Evolutionary conservation across 352 stramenopile genomes (phyloP), one percentile per base, ranked within the genome.

Genomic region (Pythium scleroteichum): DNA sequence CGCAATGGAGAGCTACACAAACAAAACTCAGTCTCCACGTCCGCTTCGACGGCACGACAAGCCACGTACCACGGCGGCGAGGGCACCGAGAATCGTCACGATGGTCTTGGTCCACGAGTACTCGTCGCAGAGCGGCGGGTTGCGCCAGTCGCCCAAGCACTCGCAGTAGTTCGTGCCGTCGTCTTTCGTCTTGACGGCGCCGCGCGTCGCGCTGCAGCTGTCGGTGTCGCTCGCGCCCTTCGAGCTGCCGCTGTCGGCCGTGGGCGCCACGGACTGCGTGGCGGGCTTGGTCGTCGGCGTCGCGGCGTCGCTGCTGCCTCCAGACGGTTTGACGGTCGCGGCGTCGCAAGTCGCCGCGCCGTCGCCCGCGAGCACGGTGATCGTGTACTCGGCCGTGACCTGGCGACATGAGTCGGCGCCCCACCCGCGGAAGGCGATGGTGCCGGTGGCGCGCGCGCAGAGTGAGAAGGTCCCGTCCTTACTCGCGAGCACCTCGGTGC

Each of bases 41-140:
- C 22, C 45, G 27, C 5, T 23, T 39, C 41, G 26, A 45, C 17
- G 5, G 29, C 10, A 10, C 29, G 29, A 10, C 10, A 10, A 5
- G 29, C 5, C 29, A 68, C 57, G 38, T 64, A 77, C 70, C 42
- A 72, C 54, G 22, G 70, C 56, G 4, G 70, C 70, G 23, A 77
- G 29, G 9, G 61, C 70, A 23, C 70, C 70, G 22, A 64, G 61
- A 16, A 78, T 48, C 3, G 70, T 78, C 4, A 75, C 17, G 58
- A 72, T 60, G 35, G 66, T 75, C 56, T 72, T 72, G 57, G 60
- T 72, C 53, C 69, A 65, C 38, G 66, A 66, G 45, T 67, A 72
- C 42, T 53, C 19, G 32, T 65, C 59, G 45, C 70, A 78, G 19
- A 59, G 41, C 4, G 70, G 70, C 23, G 70, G 62, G 22, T 71